Conservation (phyloP, 345 rosid species). For the Citrus trifoliata region DNA sequence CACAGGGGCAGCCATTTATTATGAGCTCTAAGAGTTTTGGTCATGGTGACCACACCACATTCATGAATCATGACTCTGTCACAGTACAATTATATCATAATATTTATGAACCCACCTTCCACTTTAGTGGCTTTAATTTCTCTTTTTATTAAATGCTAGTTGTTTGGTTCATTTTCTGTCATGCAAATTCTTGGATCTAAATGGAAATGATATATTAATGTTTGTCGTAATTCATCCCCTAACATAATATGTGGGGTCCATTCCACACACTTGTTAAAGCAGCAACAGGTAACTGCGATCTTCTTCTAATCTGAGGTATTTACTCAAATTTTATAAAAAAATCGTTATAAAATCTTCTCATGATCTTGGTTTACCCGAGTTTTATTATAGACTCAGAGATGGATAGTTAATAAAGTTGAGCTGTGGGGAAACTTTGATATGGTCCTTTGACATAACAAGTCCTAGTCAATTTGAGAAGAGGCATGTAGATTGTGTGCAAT, state of each 20-base stretch:
- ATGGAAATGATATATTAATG: background rate
- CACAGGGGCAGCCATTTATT: background rate
- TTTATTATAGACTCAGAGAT: too few relatives aligned
- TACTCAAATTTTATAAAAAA: too few relatives aligned
- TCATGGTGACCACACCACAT: constrained; percentile 14
- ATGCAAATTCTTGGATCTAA: background rate
- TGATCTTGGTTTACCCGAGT: too few relatives aligned
- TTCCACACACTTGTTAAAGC: background rate
- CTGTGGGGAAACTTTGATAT: too few relatives aligned
- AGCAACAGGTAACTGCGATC: background rate
- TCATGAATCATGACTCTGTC: background rate
- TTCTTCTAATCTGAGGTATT: background rate
- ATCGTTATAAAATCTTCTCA: too few relatives aligned
- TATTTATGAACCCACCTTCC: constrained; percentile 22
- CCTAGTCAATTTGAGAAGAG: background rate
- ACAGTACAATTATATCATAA: background rate
- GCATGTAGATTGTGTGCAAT: background rate
- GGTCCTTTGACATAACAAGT: too few relatives aligned
- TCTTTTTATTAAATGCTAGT: background rate
- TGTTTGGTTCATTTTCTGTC: background rate
- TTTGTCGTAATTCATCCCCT: background rate
- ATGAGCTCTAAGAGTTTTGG: background rate
- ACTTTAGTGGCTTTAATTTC: background rate
- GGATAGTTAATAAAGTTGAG: background rate
- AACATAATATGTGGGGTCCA: background rate